Conservation (phyloP, 345 rosid genomes). For the Linum tenue region DNA sequence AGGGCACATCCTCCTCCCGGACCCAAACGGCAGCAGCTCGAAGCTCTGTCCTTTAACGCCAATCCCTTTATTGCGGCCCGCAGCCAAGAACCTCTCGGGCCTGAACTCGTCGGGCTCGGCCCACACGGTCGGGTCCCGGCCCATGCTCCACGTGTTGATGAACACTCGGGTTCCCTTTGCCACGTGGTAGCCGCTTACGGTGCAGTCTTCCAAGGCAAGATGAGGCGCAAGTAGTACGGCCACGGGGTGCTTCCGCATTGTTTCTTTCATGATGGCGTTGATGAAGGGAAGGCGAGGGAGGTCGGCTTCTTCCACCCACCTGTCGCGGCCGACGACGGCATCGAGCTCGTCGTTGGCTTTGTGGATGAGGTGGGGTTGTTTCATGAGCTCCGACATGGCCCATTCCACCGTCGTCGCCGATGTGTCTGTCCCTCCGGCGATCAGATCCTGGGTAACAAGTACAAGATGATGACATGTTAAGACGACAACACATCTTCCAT, state of each 20-base stretch:
- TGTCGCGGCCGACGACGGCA: constrained; percentile 17
- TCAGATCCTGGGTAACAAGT: constrained; percentile 13
- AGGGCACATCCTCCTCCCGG: constrained; percentile 33
- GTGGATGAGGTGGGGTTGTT: constrained; percentile 5
- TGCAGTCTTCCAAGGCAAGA: constrained; percentile 14
- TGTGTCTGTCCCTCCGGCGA: constrained; percentile 27
- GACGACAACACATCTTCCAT: too few species aligned
- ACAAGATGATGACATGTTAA: not conserved
- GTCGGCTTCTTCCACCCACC: constrained; percentile 25
- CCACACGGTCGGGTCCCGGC: constrained; percentile 23
- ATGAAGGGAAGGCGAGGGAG: constrained; percentile 18
- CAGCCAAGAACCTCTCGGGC: constrained; percentile 19
- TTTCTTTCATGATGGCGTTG: constrained; percentile 22
- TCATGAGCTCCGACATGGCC: constrained; percentile 28
- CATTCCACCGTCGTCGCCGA: constrained; percentile 24
- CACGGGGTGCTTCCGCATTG: constrained; percentile 22
- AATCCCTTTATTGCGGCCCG: not conserved
- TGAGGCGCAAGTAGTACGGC: constrained; percentile 14
- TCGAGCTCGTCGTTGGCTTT: constrained; percentile 24
- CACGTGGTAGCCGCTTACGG: constrained; percentile 16
- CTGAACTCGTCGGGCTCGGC: constrained; percentile 15
- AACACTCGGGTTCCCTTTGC: constrained; percentile 13
- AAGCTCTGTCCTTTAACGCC: constrained; percentile 22
- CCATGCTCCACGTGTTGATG: constrained; percentile 24
- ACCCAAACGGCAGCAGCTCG: constrained; percentile 29